Conservation (phyloP, 2,329 filamentous ascomycete species). For the Bipolaris gigantea region DNA sequence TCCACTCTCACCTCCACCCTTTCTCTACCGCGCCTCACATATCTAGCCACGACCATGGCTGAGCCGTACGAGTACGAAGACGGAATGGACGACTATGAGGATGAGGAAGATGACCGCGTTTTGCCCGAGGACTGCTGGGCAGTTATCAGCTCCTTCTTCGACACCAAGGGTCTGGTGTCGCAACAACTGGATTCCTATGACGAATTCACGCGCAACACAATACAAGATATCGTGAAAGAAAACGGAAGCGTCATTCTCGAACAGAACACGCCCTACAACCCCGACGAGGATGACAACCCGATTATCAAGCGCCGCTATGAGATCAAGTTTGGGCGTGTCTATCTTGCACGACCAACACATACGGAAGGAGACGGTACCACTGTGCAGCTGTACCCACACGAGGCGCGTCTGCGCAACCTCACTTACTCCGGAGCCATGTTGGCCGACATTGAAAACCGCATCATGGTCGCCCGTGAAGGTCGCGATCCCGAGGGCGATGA, state of each 20-base stretch:
- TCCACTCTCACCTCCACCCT: neutral
- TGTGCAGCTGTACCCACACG: constrained; percentile 84
- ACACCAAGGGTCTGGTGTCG: constrained; percentile 90
- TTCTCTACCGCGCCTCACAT: constrained; percentile 4
- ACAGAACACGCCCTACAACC: constrained; percentile 78
- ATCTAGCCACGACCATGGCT: constrained; percentile 50
- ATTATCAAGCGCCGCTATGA: constrained; percentile 90
- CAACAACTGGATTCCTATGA: constrained; percentile 99
- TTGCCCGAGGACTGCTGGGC: constrained; percentile 98
- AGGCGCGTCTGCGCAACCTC: constrained; percentile 91
- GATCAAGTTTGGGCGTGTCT: constrained; percentile 88
- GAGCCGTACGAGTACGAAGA: constrained; percentile 62
- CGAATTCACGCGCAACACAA: constrained; percentile 90
- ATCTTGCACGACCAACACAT: constrained; percentile 85
- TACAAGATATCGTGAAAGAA: constrained; percentile 92
- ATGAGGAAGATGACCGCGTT: constrained; percentile 64
- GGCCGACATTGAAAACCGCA: constrained; percentile 82
- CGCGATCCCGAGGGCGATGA: constrained; percentile 69
- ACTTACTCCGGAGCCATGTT: constrained; percentile 94
- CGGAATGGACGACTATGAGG: constrained; percentile 61
- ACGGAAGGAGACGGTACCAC: constrained; percentile 92
- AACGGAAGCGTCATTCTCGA: constrained; percentile 91
- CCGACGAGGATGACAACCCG: constrained; percentile 68
- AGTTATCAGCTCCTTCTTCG: constrained; percentile 96
- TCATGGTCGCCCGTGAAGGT: constrained; percentile 79